These are phyloP conservation scores for Thalia dealbata DNA, from an alignment of 176 grass and related monocot species.

Conservation along the genomic window DNA sequence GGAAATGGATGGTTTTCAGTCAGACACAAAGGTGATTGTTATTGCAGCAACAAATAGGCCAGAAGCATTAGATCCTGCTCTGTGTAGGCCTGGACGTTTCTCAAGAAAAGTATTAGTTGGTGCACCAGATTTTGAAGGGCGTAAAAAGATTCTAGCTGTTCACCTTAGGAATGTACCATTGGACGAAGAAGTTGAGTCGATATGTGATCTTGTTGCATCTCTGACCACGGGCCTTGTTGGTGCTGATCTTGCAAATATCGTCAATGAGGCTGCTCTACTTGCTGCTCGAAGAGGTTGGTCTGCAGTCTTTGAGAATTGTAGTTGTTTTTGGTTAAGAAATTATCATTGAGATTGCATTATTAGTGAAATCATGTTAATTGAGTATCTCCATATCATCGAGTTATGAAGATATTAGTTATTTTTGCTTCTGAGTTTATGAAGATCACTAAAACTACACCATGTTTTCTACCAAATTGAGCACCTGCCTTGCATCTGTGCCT, in stretches of 20 bases:
- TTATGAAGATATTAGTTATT: background rate
- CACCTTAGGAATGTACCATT: conserved; percentile 70
- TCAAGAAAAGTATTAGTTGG: conserved; percentile 93
- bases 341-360: background rate
- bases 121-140: conserved; percentile 65
- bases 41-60: conserved; percentile 91
- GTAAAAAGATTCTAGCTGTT: conserved; percentile 73
- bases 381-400: background rate
- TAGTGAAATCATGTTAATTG: background rate
- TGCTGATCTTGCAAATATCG: conserved; percentile 82
- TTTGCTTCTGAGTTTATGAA: too few species aligned
- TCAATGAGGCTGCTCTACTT: conserved; percentile 81
- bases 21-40: conserved; percentile 84
- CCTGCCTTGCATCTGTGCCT: too few species aligned
- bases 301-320: conserved; percentile 9
- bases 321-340: background rate
- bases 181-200: conserved; percentile 65
- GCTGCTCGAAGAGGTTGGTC: conserved; percentile 75
- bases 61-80: conserved; percentile 69
- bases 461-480: too few species aligned
- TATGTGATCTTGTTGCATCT: conserved; percentile 66
- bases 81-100: conserved; percentile 81
- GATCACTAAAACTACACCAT: too few species aligned
- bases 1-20: conserved; percentile 95
- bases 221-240: conserved; percentile 77